Conservation (phyloP, 2,329 filamentous ascomycete genomes). For the Penicillium frequentans region DNA sequence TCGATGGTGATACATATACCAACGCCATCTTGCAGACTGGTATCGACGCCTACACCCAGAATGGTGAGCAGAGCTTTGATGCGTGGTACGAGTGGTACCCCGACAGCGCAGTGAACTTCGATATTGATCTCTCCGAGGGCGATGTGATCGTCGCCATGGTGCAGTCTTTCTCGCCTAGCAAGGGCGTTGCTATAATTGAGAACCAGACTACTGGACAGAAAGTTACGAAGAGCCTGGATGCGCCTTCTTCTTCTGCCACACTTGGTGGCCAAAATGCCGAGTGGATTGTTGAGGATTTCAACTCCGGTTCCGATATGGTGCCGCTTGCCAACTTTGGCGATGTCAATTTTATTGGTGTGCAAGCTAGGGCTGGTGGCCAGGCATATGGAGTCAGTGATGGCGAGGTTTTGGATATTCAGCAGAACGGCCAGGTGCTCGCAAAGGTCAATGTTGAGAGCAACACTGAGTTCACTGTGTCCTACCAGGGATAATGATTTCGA, state of each 20-base stretch:
- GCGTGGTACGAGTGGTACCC: constrained; percentile 66
- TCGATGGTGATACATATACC: constrained; percentile 60
- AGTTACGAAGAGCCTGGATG: constrained; percentile 53
- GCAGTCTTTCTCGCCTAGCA: constrained; percentile 39
- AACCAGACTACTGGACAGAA: constrained; percentile 55
- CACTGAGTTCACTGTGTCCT: constrained; percentile 27
- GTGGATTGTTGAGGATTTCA: constrained; percentile 63
- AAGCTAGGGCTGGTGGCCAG: constrained; percentile 22
- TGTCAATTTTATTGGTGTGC: constrained; percentile 40
- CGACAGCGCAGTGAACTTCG: constrained; percentile 56
- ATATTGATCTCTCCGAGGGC: constrained; percentile 47
- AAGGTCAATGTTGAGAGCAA: constrained; percentile 26
- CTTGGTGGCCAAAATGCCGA: constrained; percentile 60
- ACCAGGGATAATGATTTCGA: constrained; percentile 6
- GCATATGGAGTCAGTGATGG: constrained; percentile 37
- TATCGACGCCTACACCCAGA: constrained; percentile 55
- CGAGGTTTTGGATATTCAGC: constrained; percentile 50
- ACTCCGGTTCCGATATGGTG: constrained; percentile 40
- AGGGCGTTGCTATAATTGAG: constrained; percentile 50
- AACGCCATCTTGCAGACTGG: constrained; percentile 59
- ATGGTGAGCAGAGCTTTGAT: constrained; percentile 46
- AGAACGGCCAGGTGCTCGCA: constrained; percentile 39
- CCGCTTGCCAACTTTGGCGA: constrained; percentile 50
- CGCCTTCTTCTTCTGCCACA: constrained; percentile 38
- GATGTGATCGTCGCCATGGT: constrained; percentile 46